Evolutionary conservation across 2,329 filamentous ascomycete species (phyloP).

Genomic region (Beauveria varroae): DNA sequence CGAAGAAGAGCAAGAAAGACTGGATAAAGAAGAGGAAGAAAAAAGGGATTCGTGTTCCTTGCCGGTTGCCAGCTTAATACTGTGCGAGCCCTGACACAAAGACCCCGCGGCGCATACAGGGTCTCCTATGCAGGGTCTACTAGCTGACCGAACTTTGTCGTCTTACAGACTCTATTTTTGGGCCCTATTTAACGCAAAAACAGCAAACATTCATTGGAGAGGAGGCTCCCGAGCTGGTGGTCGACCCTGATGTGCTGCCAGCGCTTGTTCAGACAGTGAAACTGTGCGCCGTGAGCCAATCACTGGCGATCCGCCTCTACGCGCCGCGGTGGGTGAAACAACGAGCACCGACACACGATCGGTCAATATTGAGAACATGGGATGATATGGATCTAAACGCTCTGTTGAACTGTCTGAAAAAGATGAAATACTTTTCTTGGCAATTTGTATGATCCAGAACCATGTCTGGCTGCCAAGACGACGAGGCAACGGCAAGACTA

Average conservation of each 20-base stretch:
- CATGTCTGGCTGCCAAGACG: background rate
- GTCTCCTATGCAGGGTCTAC: background rate
- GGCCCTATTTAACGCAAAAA: background rate
- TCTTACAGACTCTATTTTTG: background rate
- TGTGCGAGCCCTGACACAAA: background rate
- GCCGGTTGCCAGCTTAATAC: background rate
- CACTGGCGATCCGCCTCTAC: background rate
- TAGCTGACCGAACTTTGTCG: background rate
- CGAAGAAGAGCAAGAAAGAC: background rate
- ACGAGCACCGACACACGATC: background rate
- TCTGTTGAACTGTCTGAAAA: background rate
- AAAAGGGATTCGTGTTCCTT: background rate
- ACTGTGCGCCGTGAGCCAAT: slow-evolving; percentile 7
- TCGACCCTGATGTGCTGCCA: slow-evolving; percentile 1
- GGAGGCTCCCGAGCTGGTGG: background rate
- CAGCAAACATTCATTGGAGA: background rate
- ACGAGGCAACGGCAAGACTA: background rate
- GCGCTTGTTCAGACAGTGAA: slow-evolving; percentile 4
- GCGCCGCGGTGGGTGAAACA: slow-evolving; percentile 8
- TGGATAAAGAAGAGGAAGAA: background rate
- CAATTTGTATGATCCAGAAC: background rate
- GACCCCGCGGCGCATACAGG: background rate
- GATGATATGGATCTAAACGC: background rate
- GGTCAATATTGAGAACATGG: background rate
- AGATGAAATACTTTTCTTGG: background rate